A percentile compares a stretch with the other conserved stretches of the same genome.
phyloP scores from a whole-genome alignment of 1,284 basidiomycete genomes.

The Entoloma clypeatum region DNA sequence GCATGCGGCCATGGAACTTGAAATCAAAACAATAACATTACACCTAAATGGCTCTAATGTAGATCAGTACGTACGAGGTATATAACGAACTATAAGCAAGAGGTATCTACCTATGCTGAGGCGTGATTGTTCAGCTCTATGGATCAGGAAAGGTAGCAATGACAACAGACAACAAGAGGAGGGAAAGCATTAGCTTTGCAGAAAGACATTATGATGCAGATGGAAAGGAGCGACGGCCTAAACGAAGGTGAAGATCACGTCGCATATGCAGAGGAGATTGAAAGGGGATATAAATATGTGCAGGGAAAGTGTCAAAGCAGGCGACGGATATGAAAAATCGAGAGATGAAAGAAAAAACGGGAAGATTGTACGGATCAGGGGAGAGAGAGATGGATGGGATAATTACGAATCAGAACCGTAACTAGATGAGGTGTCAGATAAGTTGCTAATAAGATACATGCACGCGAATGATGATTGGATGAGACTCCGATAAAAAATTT shows the following conservation, averaged over 20 bases:
- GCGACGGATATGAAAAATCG: slow-evolving; percentile 13
- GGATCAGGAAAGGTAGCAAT: slow-evolving; percentile 17
- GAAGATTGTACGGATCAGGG: slow-evolving; percentile 11
- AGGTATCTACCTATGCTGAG: too few species aligned
- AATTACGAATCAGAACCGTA: slow-evolving; percentile 11
- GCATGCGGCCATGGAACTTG: too few species aligned
- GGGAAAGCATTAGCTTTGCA: slow-evolving; percentile 15
- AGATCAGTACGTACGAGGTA: too few species aligned
- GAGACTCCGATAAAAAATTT: slow-evolving; percentile 17
- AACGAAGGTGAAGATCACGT: slow-evolving; percentile 18
- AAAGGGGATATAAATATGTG: slow-evolving; percentile 17
- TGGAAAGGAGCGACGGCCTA: slow-evolving; percentile 19
- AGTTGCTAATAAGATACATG: slow-evolving; percentile 21
- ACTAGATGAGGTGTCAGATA: slow-evolving; percentile 19
- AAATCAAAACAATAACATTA: too few species aligned
- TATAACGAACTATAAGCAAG: too few species aligned
- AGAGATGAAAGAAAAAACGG: slow-evolving; percentile 13
- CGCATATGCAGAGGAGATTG: slow-evolving; percentile 12
- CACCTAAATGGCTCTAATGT: too few species aligned
- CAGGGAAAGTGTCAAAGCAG: slow-evolving; percentile 9
- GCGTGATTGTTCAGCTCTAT: slow-evolving; percentile 20
- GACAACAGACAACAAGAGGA: slow-evolving; percentile 10
- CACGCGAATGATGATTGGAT: slow-evolving; percentile 13
- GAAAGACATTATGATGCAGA: slow-evolving; percentile 16
- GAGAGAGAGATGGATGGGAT: slow-evolving; percentile 13